phyloP scores from a whole-genome alignment of 495 filamentous ascomycete genomes.

The Annulohypoxylon bovei region DNA sequence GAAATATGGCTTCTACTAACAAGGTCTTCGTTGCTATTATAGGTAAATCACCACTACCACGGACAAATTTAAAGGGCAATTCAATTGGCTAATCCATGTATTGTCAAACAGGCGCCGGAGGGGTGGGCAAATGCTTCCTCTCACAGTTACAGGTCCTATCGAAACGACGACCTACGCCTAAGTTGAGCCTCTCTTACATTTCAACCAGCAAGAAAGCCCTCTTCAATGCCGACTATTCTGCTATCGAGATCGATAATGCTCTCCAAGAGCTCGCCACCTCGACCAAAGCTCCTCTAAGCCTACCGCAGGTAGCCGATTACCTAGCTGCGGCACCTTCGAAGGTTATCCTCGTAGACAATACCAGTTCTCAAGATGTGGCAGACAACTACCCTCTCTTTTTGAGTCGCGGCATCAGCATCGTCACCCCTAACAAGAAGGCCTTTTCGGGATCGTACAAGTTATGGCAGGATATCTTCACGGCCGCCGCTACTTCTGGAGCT shows the following conservation, averaged over 20 bases:
- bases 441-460: constrained; percentile 80
- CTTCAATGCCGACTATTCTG: constrained; percentile 67
- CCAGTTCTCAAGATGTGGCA: constrained; percentile 83
- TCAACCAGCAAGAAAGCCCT: constrained; percentile 82
- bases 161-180: constrained; percentile 61
- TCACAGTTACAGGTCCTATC: constrained; percentile 73
- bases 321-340: constrained; percentile 75
- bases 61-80: neutral
- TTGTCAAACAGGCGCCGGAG: constrained; percentile 76
- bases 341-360: constrained; percentile 90
- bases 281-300: constrained; percentile 65
- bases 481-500: constrained; percentile 69
- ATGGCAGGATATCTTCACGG: constrained; percentile 83
- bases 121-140: constrained; percentile 92
- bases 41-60: constrained; percentile 43
- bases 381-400: constrained; percentile 81
- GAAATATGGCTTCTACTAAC: constrained; percentile 47
- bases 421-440: constrained; percentile 98
- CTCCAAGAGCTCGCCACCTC: constrained; percentile 65
- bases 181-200: constrained; percentile 79
- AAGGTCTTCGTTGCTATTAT: constrained; percentile 58
- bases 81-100: constrained; percentile 33
- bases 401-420: constrained; percentile 80
- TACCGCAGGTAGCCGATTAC: constrained; percentile 74
- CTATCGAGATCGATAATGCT: constrained; percentile 65